A percentile compares a stretch with the other conserved stretches of the same genome.
Evolutionary conservation across 129 eudicot species (phyloP).

Genomic region (Artemisia argyi): DNA sequence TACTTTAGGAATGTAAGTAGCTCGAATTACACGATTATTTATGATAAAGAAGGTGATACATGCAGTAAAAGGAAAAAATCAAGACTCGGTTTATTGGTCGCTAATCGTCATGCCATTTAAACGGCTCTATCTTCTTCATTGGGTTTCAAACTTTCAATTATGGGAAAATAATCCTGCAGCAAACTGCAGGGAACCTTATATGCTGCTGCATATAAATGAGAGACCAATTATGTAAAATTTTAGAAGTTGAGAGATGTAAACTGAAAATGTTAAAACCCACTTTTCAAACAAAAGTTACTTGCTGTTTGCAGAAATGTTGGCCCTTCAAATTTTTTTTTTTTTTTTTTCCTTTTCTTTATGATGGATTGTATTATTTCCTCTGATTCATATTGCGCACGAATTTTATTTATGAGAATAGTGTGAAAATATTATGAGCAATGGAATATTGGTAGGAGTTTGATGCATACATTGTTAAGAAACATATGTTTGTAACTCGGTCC

Average conservation of each 20-base stretch:
- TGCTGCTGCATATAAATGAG: too few species aligned
- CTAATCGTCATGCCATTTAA: slow-evolving; percentile 21
- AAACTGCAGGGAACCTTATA: too few species aligned
- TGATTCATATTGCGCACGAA: background rate
- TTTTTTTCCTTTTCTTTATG: background rate
- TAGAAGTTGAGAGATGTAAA: too few species aligned
- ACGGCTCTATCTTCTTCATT: background rate
- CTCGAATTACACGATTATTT: slow-evolving; percentile 71
- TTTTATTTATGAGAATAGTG: background rate
- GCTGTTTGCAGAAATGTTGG: too few species aligned
- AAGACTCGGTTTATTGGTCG: slow-evolving; percentile 3
- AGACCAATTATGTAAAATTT: too few species aligned
- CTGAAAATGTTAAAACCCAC: too few species aligned
- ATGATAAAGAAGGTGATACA: slow-evolving; percentile 46
- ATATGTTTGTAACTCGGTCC: background rate
- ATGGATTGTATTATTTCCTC: slow-evolving; percentile 20
- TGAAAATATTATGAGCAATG: background rate
- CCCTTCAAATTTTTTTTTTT: too few species aligned
- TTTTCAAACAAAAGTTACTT: too few species aligned
- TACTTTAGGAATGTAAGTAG: slow-evolving; percentile 68
- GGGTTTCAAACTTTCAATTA: too few species aligned
- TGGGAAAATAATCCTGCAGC: too few species aligned
- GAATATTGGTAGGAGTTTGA: background rate
- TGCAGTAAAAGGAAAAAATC: slow-evolving; percentile 39
- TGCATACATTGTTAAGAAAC: background rate